Conservation (phyloP, 1,139 yeast species). For the Blastobotrys persicus region DNA sequence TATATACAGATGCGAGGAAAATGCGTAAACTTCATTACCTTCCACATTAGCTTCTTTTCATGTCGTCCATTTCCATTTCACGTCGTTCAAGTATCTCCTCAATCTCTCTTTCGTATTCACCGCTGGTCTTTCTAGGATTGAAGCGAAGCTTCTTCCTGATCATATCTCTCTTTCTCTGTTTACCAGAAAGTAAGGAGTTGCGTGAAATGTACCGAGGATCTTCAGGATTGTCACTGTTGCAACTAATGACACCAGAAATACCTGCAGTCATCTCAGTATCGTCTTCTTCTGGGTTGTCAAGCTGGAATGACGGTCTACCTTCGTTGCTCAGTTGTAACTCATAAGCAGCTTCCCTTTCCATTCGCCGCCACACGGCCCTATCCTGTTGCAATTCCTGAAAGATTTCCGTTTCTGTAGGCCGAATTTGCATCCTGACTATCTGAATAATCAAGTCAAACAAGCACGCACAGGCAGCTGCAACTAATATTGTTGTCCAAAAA, state of each 20-base stretch:
- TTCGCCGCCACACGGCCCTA: conserved; percentile 57
- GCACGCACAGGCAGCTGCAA: conserved; percentile 52
- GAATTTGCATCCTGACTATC: conserved; percentile 52
- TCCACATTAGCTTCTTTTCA: conserved; percentile 8
- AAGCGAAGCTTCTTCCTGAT: conserved; percentile 30
- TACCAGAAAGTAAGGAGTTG: background rate
- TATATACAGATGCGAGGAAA: background rate
- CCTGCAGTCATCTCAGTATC: conserved; percentile 20
- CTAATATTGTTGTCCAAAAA: conserved; percentile 81
- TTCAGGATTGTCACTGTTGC: background rate
- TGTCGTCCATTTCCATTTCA: conserved; percentile 30
- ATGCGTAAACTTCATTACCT: background rate
- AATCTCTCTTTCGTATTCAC: conserved; percentile 40
- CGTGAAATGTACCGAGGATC: background rate
- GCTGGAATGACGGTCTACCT: conserved; percentile 5
- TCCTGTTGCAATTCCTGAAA: conserved; percentile 78
- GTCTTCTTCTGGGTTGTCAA: conserved; percentile 10
- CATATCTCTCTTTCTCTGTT: conserved; percentile 39
- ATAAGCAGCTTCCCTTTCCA: conserved; percentile 69
- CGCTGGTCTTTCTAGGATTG: conserved; percentile 29
- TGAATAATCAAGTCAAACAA: conserved; percentile 65
- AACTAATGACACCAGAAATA: background rate
- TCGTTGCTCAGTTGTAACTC: conserved; percentile 56
- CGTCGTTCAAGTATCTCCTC: conserved; percentile 39
- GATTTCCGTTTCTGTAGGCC: conserved; percentile 73